Base-by-base conservation (phyloP, 1,284 basidiomycete species). In the Vanrija humicola region DNA sequence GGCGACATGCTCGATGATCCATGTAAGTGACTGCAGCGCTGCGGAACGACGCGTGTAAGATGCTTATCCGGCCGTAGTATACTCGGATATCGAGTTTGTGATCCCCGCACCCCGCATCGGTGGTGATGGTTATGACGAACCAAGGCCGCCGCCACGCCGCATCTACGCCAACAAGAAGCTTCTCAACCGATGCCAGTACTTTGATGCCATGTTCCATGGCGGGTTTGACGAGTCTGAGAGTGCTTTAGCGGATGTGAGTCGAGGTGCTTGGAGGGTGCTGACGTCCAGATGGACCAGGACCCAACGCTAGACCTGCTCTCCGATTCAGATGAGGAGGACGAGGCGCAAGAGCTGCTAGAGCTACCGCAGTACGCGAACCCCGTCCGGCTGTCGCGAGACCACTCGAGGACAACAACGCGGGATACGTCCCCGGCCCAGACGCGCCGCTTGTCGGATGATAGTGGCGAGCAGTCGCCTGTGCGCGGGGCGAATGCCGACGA, bases 31-130 rank as follows among this genome's bases (percentile, higher is more conserved):
- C 14, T 1, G 7, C 18, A 16, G 16, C 23, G 21, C 15, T 38
- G 29, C 3, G 3, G 6, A 10, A 15, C 5, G 19, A 28, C 6
- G 18, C 29, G 6, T 39, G 10, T 42, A 48, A 50, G 18, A 43
- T 19, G 25, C 39, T 59, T 25, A 54, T 38, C 5, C 19, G 23
- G 23, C 39, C 15, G 7, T 86, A 43, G 73, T 83, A 14, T 91
- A 91, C 67, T 89, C 87, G 5, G 89, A 91, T 67, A 82, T 90
- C 28, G 86, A 87, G 70, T 91, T 91, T 63, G 76, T 89, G 21
- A 75, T 90, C 19, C 86, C 86, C 0, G 40, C 56, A 6, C 55
- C 58, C 6, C 57, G 43, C 16, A 48, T 34, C 34, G 23, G 29
- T 19, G 23, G 23, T 29, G 42, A 9, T 19, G 43, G 14, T 18